A percentile compares a stretch with the other conserved stretches of the same genome.
These are phyloP conservation scores for Immersiella caudata DNA, from an alignment of 495 filamentous ascomycete species.

Conservation along the genomic window DNA sequence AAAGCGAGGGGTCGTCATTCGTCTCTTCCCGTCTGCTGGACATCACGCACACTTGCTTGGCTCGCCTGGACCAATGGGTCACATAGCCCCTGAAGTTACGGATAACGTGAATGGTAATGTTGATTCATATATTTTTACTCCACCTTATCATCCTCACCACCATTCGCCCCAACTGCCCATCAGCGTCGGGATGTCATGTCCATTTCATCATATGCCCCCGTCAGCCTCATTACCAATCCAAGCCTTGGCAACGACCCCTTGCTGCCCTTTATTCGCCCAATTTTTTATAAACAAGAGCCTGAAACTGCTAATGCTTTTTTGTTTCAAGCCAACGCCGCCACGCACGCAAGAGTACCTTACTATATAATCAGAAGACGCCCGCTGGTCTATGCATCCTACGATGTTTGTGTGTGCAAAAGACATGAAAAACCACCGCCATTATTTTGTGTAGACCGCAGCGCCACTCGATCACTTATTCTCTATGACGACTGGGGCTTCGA, in stretches of 20 bases:
- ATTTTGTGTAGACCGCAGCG: background rate
- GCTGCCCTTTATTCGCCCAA: background rate
- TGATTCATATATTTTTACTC: background rate
- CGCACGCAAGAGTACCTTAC: background rate
- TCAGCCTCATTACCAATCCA: background rate
- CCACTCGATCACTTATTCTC: conserved; percentile 23
- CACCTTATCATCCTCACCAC: too few relatives aligned
- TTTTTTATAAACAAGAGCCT: background rate
- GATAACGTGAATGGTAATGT: background rate
- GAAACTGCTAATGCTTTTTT: background rate
- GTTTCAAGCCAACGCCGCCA: background rate
- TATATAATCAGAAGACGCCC: conserved; percentile 15
- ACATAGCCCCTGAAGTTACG: background rate
- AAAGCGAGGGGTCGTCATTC: background rate
- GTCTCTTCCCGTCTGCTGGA: too few relatives aligned
- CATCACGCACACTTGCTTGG: too few relatives aligned
- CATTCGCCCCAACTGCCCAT: background rate
- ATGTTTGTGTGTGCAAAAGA: background rate
- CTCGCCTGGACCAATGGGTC: background rate
- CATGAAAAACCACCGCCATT: background rate
- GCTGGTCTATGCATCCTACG: conserved; percentile 21
- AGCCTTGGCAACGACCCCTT: background rate
- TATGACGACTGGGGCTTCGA: conserved; percentile 36
- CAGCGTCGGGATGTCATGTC: background rate
- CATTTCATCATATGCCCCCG: background rate